A percentile compares a stretch with the other conserved stretches of the same genome.
These are phyloP conservation scores for Pestalotiopsis sp. DNA, from an alignment of 2,329 filamentous ascomycete genomes.

Conservation along the genomic window DNA sequence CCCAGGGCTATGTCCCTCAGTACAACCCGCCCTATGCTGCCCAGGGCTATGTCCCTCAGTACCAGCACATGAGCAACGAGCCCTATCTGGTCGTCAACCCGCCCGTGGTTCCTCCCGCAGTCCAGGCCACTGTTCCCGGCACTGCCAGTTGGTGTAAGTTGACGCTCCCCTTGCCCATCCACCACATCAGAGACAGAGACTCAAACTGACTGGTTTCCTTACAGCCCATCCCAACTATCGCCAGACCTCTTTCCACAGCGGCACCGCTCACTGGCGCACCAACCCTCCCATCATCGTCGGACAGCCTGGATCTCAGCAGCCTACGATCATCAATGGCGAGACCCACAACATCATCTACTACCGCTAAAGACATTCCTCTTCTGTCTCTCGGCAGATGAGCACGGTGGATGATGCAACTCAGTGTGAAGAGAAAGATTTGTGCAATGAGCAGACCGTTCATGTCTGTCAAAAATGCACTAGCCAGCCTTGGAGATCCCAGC, in stretches of 20 bases:
- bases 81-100: constrained; percentile 7
- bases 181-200: background rate
- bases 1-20: too few relatives aligned
- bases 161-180: background rate
- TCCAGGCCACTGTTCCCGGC: background rate
- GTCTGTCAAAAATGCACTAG: too few relatives aligned
- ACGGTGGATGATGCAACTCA: too few relatives aligned
- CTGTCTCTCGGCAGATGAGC: too few relatives aligned
- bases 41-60: background rate
- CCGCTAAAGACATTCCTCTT: background rate
- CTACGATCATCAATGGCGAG: background rate
- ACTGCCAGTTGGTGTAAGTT: constrained; percentile 11
- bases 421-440: too few relatives aligned
- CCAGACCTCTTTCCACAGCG: constrained; percentile 2
- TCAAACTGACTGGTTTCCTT: background rate
- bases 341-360: background rate
- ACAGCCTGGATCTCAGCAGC: background rate
- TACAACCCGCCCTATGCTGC: background rate
- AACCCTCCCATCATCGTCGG: constrained; percentile 7
- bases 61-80: background rate
- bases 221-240: constrained; percentile 8
- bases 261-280: constrained; percentile 2
- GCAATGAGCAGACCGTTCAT: too few relatives aligned
- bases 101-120: background rate
- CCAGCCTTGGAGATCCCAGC: too few relatives aligned